phyloP scores from a whole-genome alignment of 1,284 basidiomycete species.

The Rhodotorula mucilaginosa region DNA sequence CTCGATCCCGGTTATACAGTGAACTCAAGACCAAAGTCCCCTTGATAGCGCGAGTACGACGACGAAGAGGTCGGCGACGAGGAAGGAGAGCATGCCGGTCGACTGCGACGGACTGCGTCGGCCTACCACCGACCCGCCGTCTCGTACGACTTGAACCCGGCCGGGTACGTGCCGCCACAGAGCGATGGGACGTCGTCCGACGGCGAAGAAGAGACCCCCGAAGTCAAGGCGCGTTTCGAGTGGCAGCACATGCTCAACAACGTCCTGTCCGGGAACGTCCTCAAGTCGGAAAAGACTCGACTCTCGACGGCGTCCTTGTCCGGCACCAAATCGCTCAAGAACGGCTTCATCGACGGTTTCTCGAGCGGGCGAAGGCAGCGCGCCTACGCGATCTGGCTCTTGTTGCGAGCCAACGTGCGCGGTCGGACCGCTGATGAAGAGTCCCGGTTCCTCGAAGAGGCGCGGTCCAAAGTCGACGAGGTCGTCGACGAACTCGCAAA shows the following conservation, averaged over 20 bases:
- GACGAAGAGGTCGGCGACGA: constrained; percentile 19
- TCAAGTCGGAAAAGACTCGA: constrained; percentile 87
- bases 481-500: constrained; percentile 77
- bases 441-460: constrained; percentile 73
- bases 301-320: constrained; percentile 50
- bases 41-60: constrained; percentile 8
- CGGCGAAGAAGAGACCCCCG: constrained; percentile 32
- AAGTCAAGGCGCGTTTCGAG: constrained; percentile 63
- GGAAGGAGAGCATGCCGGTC: constrained; percentile 29
- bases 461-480: constrained; percentile 73
- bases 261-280: constrained; percentile 85
- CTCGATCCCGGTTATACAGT: too few species aligned
- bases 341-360: constrained; percentile 31
- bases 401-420: constrained; percentile 80
- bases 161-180: constrained; percentile 12
- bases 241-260: constrained; percentile 94
- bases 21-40: too few species aligned
- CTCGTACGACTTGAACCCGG: constrained; percentile 34
- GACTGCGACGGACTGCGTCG: constrained; percentile 5
- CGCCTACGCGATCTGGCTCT: constrained; percentile 72
- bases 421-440: constrained; percentile 80
- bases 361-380: constrained; percentile 47
- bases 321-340: constrained; percentile 37
- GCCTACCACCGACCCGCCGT: constrained; percentile 32
- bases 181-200: constrained; percentile 13